Evolutionary conservation across 176 grass and related monocot species (phyloP).

Genomic region (Alloteropsis semialata): DNA sequence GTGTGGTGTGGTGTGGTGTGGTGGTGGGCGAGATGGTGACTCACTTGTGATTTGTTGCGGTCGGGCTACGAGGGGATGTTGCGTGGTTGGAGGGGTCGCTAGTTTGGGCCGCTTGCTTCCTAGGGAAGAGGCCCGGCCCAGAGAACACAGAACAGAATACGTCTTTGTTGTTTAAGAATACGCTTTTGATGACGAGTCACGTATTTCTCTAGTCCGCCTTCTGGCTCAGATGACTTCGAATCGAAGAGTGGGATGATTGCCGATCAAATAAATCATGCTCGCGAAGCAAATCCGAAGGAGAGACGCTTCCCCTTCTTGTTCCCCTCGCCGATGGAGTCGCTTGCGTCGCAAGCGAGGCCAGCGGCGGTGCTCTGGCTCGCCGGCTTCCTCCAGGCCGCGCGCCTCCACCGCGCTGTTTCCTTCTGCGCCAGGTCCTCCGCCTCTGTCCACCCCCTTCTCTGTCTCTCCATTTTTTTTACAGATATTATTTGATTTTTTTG

Average conservation of each 20-base stretch:
- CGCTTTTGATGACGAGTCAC: background rate
- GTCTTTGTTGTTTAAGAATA: background rate
- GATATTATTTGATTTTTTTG: background rate
- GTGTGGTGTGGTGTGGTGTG: background rate
- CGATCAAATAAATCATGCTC: conserved; percentile 13
- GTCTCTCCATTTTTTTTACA: background rate
- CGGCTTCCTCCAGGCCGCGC: conserved; percentile 81
- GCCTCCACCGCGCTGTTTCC: conserved; percentile 59
- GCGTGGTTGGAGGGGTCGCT: background rate
- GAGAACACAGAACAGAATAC: background rate
- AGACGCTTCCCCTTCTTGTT: background rate
- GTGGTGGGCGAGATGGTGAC: background rate
- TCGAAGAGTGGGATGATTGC: conserved; percentile 3
- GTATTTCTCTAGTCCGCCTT: background rate
- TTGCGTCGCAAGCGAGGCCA: conserved; percentile 62
- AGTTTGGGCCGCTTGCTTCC: background rate
- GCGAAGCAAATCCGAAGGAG: background rate
- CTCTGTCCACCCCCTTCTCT: background rate
- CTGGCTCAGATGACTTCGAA: background rate
- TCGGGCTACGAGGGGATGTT: background rate
- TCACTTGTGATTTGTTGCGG: background rate
- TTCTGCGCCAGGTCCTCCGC: conserved; percentile 68
- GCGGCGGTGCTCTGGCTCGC: conserved; percentile 70
- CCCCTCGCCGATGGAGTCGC: conserved; percentile 41
- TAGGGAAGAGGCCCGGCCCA: conserved; percentile 4